Evolutionary conservation across 2,329 filamentous ascomycete species (phyloP), one percentile per base, ranked within the genome.

Genomic region (Dactylellina drechsleri): DNA sequence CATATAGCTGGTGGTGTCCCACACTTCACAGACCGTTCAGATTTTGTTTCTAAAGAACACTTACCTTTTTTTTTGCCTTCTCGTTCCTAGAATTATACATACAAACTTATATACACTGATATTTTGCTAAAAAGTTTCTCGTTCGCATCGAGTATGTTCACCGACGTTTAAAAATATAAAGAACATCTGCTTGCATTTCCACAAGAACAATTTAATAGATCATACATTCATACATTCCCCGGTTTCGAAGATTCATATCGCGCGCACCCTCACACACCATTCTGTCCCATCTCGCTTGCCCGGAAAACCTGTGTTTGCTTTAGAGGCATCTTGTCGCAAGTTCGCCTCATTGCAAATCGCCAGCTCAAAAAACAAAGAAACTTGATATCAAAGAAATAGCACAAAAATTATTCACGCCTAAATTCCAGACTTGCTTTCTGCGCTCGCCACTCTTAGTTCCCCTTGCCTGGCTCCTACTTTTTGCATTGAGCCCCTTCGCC

Each of bases 1-100:
- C 70, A 74, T 74, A 74, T 74, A 74, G 61, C 67, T 60, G 61
- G 61, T 66, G 61, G 31, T 58, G 62, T 74, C 61, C 61, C 70
- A 66, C 68, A 66, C 60, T 66, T 60, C 61, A 66, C 40, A 62
- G 57, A 41, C 66, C 62, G 45, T 73, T 61, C 60, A 57, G 16
- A 47, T 18, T 54, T 66, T 53, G 50, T 61, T 62, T 74, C 58
- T 47, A 20, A 47, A 49, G 62, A 74, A 56, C 70, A 62, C 62
- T 56, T 49, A 52, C 20, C 31, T 61, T 56, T 66, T 65, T 66
- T 57, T 61, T 66, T 67, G 62, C 47, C 62, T 74, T 67, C 62
- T 62, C 47, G 57, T 66, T 59, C 52, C 43, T 49, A 53, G 53
- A 74, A 36, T 36, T 10, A 36, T 36, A 36, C 31, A 60, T 26